phyloP scores from a whole-genome alignment of 495 filamentous ascomycete genomes.

The Mytilinidion resinicola region DNA sequence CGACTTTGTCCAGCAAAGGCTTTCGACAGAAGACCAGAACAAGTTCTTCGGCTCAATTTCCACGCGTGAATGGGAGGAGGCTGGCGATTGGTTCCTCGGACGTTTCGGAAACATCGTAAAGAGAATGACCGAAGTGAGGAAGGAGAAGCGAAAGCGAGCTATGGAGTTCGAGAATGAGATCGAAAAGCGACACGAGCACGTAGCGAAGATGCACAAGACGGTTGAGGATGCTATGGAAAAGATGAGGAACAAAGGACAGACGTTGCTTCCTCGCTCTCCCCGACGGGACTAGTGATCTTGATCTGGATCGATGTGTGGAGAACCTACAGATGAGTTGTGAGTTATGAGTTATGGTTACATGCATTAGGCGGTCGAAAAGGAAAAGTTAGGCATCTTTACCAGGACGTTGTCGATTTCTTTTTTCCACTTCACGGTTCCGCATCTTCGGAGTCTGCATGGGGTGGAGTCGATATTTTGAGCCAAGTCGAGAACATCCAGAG shows the following conservation, averaged over 20 bases:
- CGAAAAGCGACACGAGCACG: constrained; percentile 45
- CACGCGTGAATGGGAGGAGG: constrained; percentile 72
- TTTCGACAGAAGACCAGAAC: constrained; percentile 43
- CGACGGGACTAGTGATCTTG: no score
- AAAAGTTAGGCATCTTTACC: no score
- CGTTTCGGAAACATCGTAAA: constrained; percentile 58
- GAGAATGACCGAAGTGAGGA: constrained; percentile 57
- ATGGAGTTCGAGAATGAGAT: constrained; percentile 65
- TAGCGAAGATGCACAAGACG: constrained; percentile 48
- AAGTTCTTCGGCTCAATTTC: constrained; percentile 59
- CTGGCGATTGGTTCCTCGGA: constrained; percentile 72
- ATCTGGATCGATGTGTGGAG: no score
- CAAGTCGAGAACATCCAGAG: no score
- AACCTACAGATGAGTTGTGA: no score
- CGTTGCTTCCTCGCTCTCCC: constrained; percentile 16
- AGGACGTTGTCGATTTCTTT: no score
- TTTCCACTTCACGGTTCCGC: no score
- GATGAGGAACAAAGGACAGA: constrained; percentile 49
- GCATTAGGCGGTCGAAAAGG: no score
- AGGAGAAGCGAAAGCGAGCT: constrained; percentile 58
- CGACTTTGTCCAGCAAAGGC: constrained; percentile 11
- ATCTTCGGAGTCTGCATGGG: no score
- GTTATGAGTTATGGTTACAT: no score
- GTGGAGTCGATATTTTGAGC: no score
- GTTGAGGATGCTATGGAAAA: constrained; percentile 49